phyloP scores from a whole-genome alignment of 495 filamentous ascomycete genomes.

The Aspergillus cristatus region DNA sequence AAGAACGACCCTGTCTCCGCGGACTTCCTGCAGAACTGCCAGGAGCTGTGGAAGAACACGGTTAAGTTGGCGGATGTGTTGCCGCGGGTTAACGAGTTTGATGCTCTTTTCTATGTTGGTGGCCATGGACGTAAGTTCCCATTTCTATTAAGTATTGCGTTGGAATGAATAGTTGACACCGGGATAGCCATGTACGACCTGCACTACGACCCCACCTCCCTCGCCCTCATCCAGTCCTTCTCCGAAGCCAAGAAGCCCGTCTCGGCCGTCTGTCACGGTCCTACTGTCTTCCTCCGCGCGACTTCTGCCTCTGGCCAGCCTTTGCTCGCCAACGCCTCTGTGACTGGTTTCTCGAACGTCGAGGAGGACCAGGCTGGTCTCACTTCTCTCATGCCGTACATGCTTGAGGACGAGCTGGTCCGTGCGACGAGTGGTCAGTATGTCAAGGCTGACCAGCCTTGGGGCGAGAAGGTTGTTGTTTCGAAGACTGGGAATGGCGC shows the following conservation, averaged over 20 bases:
- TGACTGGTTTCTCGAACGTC: conserved; percentile 59
- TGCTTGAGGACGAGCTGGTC: conserved; percentile 52
- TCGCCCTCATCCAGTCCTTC: conserved; percentile 53
- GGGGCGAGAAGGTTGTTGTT: conserved; percentile 51
- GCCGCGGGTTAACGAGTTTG: conserved; percentile 49
- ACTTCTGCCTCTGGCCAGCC: conserved; percentile 40
- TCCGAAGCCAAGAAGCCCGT: conserved; percentile 50
- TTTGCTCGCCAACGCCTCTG: conserved; percentile 44
- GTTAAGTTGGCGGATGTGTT: conserved; percentile 40
- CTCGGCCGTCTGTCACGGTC: conserved; percentile 61
- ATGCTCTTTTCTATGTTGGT: conserved; percentile 64
- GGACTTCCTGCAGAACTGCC: conserved; percentile 44
- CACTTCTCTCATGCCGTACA: conserved; percentile 49
- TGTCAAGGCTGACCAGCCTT: conserved; percentile 49
- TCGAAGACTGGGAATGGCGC: conserved; percentile 33
- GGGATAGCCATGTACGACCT: conserved; percentile 64
- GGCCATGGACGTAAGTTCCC: conserved; percentile 59
- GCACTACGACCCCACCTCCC: conserved; percentile 36
- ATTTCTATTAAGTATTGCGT: not conserved
- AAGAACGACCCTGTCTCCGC: conserved; percentile 43
- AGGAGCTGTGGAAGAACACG: conserved; percentile 55
- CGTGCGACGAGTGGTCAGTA: conserved; percentile 42
- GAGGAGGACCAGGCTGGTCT: conserved; percentile 52
- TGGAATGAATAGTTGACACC: not conserved
- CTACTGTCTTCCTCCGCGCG: conserved; percentile 51